Base-by-base conservation (phyloP, 2,329 filamentous ascomycete genomes). In the Acrocalymma vagum region DNA sequence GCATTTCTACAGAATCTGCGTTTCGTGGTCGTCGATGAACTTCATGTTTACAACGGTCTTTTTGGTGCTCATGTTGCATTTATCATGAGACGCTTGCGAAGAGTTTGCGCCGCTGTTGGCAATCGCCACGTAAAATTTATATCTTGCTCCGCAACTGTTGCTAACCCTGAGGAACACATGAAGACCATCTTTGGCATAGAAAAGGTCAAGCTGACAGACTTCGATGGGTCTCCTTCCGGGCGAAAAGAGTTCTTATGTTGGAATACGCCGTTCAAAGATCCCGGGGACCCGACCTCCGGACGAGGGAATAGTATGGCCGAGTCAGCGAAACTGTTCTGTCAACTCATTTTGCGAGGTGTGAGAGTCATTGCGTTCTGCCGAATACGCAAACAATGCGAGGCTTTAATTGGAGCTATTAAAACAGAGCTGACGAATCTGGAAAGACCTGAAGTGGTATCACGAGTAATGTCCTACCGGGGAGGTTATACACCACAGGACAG, bases 241-340 rank as follows among this genome's bases (percentile, higher is more conserved):
- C 80, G 90, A 15, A 97, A 97, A 65, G 93, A 97, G 60, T 97
- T 97, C 42, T 64, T 99, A 6, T 97, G 92, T 69, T 99, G 94
- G 94, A 97, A 99, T 58, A 96, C 93, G 0, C 94, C 94, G 0
- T 96, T 84, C 69, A 95, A 91, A 65, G 93, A 96, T 55, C 90
- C 93, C 0, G 81, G 79, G 1, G 93, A 97, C 68, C 88, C 91
- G 7, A 84, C 87, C 0, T 95, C 90, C 57, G 93, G 94, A 1
- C 83, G 94, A 42, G 90, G 89, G 10, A 90, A 90, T 64, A 85
- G 86, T 3, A 84, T 95, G 65, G 80, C 83, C 4, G 93, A 99
- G 70, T 88, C 90, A n/a, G 90, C 94, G 1, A 85, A 88, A 28
- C 73, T 99, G 0, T 96, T 99, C 62, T 95, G 90, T 58, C 88